Conservation (phyloP, 768 basidiomycete species). For the Candolleomyces aberdarensis region DNA sequence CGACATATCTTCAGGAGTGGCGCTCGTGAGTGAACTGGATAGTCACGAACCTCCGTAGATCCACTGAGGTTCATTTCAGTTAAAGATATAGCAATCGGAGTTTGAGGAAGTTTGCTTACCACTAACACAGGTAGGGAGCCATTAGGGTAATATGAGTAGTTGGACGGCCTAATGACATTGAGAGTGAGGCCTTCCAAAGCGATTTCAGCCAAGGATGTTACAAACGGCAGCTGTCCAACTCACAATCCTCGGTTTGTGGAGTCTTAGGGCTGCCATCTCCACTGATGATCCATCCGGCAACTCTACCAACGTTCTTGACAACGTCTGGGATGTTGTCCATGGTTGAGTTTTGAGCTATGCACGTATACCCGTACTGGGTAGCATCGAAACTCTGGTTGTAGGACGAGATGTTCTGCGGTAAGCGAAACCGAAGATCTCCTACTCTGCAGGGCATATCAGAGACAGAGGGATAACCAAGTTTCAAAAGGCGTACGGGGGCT, state of each 20-base stretch:
- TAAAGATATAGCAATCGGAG: neutral
- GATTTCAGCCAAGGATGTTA: neutral
- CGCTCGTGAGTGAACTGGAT: neutral
- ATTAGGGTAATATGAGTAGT: conserved; percentile 19
- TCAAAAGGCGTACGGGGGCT: conserved; percentile 8
- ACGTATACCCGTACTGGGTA: conserved; percentile 9
- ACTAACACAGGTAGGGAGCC: conserved; percentile 47
- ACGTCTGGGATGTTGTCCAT: neutral
- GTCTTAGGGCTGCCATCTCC: conserved; percentile 5
- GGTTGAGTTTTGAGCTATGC: conserved; percentile 11
- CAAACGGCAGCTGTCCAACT: neutral
- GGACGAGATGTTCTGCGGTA: conserved; percentile 7
- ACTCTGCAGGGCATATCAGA: neutral
- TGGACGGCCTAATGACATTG: conserved; percentile 43
- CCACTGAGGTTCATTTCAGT: conserved; percentile 29
- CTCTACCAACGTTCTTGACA: neutral
- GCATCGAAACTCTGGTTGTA: conserved; percentile 14
- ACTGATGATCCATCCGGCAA: conserved; percentile 5
- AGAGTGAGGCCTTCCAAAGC: conserved; percentile 35
- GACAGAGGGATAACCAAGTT: neutral
- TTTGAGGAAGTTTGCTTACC: conserved; percentile 26
- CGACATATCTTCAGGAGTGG: neutral
- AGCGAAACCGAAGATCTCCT: conserved; percentile 10
- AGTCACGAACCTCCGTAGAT: conserved; percentile 37
- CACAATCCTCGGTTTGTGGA: conserved; percentile 24